Evolutionary conservation across 2,329 filamentous ascomycete genomes (phyloP).

Genomic region (Pyricularia grisea): DNA sequence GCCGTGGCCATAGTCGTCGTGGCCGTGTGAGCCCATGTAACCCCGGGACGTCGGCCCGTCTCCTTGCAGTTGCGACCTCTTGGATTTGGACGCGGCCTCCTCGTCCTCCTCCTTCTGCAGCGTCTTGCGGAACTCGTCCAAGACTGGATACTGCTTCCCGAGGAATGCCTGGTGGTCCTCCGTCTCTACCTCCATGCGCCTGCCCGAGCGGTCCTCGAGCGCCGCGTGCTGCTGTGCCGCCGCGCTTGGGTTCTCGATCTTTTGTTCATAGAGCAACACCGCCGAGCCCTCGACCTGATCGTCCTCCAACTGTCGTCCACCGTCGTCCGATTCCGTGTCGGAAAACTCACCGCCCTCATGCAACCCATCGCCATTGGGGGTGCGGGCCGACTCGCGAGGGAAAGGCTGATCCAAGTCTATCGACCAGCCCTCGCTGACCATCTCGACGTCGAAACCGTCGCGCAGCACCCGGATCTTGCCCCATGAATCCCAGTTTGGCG

Average conservation of each 20-base stretch:
- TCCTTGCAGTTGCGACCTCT: slow-evolving; percentile 11
- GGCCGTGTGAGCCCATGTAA: slow-evolving; percentile 20
- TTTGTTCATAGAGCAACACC: slow-evolving; percentile 67
- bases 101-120: slow-evolving; percentile 13
- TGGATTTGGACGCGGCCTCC: slow-evolving; percentile 21
- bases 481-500: slow-evolving; percentile 97
- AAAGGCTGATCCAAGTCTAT: slow-evolving; percentile 62
- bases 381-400: slow-evolving; percentile 14
- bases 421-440: slow-evolving; percentile 75
- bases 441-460: slow-evolving; percentile 87
- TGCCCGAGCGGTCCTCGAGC: slow-evolving; percentile 31
- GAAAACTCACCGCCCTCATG: not conserved
- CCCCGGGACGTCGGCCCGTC: slow-evolving; percentile 23
- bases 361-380: not conserved
- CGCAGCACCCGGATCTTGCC: slow-evolving; percentile 89
- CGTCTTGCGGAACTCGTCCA: slow-evolving; percentile 55
- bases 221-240: slow-evolving; percentile 49
- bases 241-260: slow-evolving; percentile 65
- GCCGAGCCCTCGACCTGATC: slow-evolving; percentile 42
- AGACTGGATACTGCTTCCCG: slow-evolving; percentile 59
- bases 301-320: not conserved
- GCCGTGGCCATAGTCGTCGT: slow-evolving; percentile 21
- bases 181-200: slow-evolving; percentile 51
- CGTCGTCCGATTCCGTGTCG: not conserved
- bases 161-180: slow-evolving; percentile 73